Conservation (phyloP, 768 basidiomycete species). For the Xanthoconium purpureum region DNA sequence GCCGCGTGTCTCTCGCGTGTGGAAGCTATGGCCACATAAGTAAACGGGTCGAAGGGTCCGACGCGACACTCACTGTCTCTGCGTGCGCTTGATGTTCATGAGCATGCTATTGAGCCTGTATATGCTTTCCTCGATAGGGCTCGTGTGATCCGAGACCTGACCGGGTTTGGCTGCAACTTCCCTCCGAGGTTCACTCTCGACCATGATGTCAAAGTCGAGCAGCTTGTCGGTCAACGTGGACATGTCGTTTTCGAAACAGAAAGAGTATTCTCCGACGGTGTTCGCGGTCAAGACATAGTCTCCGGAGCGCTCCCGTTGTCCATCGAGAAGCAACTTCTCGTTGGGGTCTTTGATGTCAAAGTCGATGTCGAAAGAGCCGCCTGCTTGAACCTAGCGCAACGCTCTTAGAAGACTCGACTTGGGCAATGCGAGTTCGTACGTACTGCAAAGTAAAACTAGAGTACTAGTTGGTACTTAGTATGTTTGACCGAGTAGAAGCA, state of each 20-base stretch:
- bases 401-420: background rate
- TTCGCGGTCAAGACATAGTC: constrained; percentile 98
- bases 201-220: constrained; percentile 96
- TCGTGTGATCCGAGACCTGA: constrained; percentile 90
- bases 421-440: constrained; percentile 26
- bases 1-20: constrained; percentile 92
- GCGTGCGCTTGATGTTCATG: constrained; percentile 85
- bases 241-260: constrained; percentile 99
- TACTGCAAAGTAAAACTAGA: constrained; percentile 95
- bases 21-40: constrained; percentile 57
- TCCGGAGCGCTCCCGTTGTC: constrained; percentile 86
- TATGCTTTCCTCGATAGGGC: constrained; percentile 90
- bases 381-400: constrained; percentile 78
- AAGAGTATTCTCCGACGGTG: constrained; percentile 83
- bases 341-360: constrained; percentile 90
- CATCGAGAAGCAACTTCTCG: constrained; percentile 84
- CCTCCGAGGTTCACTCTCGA: constrained; percentile 92
- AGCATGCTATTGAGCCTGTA: constrained; percentile 87
- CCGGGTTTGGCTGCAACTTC: constrained; percentile 86
- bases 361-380: constrained; percentile 95
- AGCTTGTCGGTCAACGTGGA: constrained; percentile 92
- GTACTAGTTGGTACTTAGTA: constrained; percentile 9
- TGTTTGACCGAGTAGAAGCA: constrained; percentile 12
- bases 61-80: constrained; percentile 73
- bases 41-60: background rate